phyloP scores from a whole-genome alignment of 495 filamentous ascomycete genomes.

The Penicillium roqueforti region DNA sequence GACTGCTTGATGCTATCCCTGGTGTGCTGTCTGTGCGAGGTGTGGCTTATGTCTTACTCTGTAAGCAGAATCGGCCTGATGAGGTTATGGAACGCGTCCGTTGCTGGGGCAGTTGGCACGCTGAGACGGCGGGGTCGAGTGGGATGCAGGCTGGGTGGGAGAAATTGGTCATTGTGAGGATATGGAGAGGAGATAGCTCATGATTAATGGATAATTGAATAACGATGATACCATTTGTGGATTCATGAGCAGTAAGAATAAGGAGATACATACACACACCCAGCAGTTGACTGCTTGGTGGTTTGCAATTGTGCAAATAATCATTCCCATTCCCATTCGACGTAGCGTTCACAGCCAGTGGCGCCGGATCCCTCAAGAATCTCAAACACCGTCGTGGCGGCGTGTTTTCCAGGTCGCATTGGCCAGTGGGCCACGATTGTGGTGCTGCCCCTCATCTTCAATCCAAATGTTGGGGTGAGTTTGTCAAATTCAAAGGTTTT shows the following conservation, averaged over 20 bases:
- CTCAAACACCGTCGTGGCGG: neutral
- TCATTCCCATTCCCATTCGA: neutral
- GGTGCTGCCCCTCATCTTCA: neutral
- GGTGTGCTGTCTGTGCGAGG: slow-evolving; percentile 59
- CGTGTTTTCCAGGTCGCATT: neutral
- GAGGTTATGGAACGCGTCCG: slow-evolving; percentile 64
- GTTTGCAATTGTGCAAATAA: neutral
- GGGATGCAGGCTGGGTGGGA: slow-evolving; percentile 91
- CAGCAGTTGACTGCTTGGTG: neutral
- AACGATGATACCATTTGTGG: slow-evolving; percentile 8
- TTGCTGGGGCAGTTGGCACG: slow-evolving; percentile 61
- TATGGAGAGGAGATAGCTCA: slow-evolving; percentile 51
- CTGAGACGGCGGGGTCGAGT: slow-evolving; percentile 75
- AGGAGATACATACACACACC: neutral
- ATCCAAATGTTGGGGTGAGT: neutral
- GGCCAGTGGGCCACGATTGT: neutral
- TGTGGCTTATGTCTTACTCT: slow-evolving; percentile 85
- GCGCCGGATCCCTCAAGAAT: neutral
- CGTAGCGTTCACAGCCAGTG: neutral
- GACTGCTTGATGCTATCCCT: slow-evolving; percentile 65
- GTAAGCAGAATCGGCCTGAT: slow-evolving; percentile 78
- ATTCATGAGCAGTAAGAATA: neutral
- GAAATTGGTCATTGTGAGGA: slow-evolving; percentile 74
- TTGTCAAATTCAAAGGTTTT: neutral
- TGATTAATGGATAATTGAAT: neutral